Base-by-base conservation (phyloP, 306 rosid species). In the Macrotyloma uniflorum region DNA sequence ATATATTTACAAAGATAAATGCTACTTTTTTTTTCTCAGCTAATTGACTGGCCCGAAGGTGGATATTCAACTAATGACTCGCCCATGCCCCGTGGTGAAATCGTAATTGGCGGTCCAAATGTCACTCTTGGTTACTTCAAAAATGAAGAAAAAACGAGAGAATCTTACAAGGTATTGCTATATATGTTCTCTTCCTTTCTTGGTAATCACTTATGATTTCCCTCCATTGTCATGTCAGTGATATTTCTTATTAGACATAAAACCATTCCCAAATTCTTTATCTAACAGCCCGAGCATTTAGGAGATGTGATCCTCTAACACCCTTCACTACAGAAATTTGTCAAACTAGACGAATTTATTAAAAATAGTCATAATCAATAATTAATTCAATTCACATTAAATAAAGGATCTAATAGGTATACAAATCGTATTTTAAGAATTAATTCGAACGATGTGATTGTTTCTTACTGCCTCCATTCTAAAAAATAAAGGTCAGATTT, bases 1-100 rank as follows among this genome's bases (percentile, higher is more conserved):
- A 62, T n/a, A 43, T 26, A n/a, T 67, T 42, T 50, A 22, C 69
- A 45, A 11, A 7, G 32, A 63, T 59, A 57, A 30, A 33, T 42
- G 55, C 76, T 46, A 36, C 65, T 30, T 49, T 35, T 45, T 33
- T 77, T 50, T 16, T 49, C 82, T 74, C 89, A 95, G 99, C 79
- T 95, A 79, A 78, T 95, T 64, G 87, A 93, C 84, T 93, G 99
- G 99, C 83, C 91, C 18, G 98, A 95, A 90, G 97, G 98, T 70
- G 99, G 98, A 73, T 95, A 95, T 83, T 84, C 82, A 54, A 81
- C 67, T 8, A 80, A 73, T 66, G 97, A 95, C 83, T 79, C 75
- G 42, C 97, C 99, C 0, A 87, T 83, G 91, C 91, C 99, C 16
- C 98, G 98, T 24, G 98, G 99, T 80, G 99, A 95, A 88, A 93